Evolutionary conservation across 768 basidiomycete species (phyloP).

Genomic region (Tricholomella constricta): DNA sequence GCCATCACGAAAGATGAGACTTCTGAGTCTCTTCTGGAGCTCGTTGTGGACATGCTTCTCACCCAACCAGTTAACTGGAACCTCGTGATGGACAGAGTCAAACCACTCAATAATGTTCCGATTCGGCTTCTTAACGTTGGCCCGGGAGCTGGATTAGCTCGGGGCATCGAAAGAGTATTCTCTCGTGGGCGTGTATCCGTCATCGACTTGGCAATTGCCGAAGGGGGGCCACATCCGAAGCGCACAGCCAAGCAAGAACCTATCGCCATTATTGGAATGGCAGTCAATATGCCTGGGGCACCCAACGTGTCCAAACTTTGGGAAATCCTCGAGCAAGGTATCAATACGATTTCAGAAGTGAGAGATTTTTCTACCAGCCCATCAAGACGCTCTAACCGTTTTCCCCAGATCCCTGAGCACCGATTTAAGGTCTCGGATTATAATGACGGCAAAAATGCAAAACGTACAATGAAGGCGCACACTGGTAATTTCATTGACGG

Average conservation of each 20-base stretch:
- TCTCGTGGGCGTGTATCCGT: conserved; percentile 17
- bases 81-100: conserved; percentile 34
- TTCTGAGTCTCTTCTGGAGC: conserved; percentile 37
- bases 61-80: conserved; percentile 57
- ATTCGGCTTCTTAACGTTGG: conserved; percentile 52
- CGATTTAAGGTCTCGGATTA: conserved; percentile 55
- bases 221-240: not conserved
- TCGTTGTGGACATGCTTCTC: conserved; percentile 52
- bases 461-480: conserved; percentile 49
- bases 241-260: conserved; percentile 41
- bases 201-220: conserved; percentile 24
- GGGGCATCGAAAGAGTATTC: conserved; percentile 39
- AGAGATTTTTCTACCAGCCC: conserved; percentile 10
- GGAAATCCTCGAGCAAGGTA: conserved; percentile 57
- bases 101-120: conserved; percentile 20
- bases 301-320: conserved; percentile 50
- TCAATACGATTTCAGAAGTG: conserved; percentile 61
- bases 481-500: conserved; percentile 67
- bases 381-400: conserved; percentile 1
- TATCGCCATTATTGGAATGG: conserved; percentile 76
- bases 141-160: conserved; percentile 43
- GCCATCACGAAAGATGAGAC: conserved; percentile 24
- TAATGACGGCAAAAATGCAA: conserved; percentile 27
- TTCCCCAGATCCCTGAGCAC: conserved; percentile 56
- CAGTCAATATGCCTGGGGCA: conserved; percentile 61